phyloP scores from a whole-genome alignment of 495 filamentous ascomycete genomes.

The Aspergillus cavernicola region DNA sequence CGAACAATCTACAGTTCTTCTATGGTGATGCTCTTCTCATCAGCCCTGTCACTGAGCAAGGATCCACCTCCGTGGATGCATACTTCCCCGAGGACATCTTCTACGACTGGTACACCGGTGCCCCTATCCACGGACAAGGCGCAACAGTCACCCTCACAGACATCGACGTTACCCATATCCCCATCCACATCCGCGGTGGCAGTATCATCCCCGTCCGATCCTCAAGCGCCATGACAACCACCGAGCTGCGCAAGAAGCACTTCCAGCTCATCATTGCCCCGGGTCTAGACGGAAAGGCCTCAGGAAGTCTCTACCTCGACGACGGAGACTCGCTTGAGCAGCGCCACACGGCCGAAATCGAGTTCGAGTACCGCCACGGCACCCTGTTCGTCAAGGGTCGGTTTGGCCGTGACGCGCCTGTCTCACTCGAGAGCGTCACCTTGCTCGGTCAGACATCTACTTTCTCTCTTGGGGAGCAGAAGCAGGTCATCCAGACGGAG shows the following conservation, averaged over 20 bases:
- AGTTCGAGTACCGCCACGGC: constrained; percentile 51
- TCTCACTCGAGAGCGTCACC: constrained; percentile 54
- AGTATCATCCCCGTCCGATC: constrained; percentile 63
- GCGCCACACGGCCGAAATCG: constrained; percentile 41
- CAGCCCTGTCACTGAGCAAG: constrained; percentile 63
- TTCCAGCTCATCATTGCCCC: constrained; percentile 72
- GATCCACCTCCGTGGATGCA: constrained; percentile 60
- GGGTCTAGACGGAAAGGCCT: constrained; percentile 42
- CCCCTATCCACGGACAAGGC: constrained; percentile 54
- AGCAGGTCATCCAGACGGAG: constrained; percentile 21
- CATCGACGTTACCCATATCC: constrained; percentile 62
- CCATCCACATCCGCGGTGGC: constrained; percentile 69
- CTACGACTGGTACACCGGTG: constrained; percentile 72
- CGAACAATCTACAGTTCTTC: constrained; percentile 68
- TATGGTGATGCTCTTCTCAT: constrained; percentile 70
- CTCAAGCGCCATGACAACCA: constrained; percentile 64
- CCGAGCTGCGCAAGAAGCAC: constrained; percentile 58
- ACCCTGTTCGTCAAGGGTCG: constrained; percentile 48
- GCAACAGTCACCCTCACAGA: constrained; percentile 47
- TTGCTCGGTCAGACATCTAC: constrained; percentile 43
- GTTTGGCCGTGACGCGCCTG: constrained; percentile 45
- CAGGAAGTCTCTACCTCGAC: constrained; percentile 57
- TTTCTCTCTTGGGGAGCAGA: constrained; percentile 10
- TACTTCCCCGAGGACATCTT: constrained; percentile 74
- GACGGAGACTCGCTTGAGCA: constrained; percentile 57